A percentile compares a stretch with the other conserved stretches of the same genome.
Evolutionary conservation across 805 yeast species (phyloP).

Genomic region (Yamadazyma laniorum): DNA sequence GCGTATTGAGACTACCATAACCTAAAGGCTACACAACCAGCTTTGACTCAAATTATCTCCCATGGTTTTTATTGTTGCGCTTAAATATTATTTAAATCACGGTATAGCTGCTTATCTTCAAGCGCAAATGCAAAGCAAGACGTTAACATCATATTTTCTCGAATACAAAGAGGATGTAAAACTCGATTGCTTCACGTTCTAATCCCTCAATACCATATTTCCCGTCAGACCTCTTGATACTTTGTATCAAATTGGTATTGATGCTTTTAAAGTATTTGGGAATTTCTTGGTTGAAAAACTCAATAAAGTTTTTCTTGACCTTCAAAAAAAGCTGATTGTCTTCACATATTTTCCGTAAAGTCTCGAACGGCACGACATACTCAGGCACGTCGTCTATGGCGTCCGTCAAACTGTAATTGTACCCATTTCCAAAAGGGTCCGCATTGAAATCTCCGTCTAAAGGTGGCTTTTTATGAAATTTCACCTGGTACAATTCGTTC

Average conservation of each 20-base stretch:
- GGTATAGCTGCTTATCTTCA: too few species aligned
- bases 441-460: slow-evolving; percentile 66
- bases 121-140: too few species aligned
- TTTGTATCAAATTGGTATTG: slow-evolving; percentile 61
- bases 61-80: too few species aligned
- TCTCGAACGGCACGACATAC: slow-evolving; percentile 92
- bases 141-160: too few species aligned
- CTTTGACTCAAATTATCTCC: too few species aligned
- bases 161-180: slow-evolving; percentile 81
- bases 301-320: slow-evolving; percentile 73
- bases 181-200: slow-evolving; percentile 87
- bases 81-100: too few species aligned
- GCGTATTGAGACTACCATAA: too few species aligned
- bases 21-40: too few species aligned
- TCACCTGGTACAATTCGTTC: slow-evolving; percentile 76
- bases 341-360: slow-evolving; percentile 76
- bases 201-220: slow-evolving; percentile 83
- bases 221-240: slow-evolving; percentile 75
- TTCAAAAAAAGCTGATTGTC: slow-evolving; percentile 75
- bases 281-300: slow-evolving; percentile 77
- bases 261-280: slow-evolving; percentile 60
- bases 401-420: slow-evolving; percentile 78
- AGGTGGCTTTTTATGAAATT: slow-evolving; percentile 80
- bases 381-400: slow-evolving; percentile 98
- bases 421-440: slow-evolving; percentile 74